Evolutionary conservation across 2,329 filamentous ascomycete species (phyloP), one percentile per base, ranked within the genome.

Genomic region (Xylariaceae sp.): DNA sequence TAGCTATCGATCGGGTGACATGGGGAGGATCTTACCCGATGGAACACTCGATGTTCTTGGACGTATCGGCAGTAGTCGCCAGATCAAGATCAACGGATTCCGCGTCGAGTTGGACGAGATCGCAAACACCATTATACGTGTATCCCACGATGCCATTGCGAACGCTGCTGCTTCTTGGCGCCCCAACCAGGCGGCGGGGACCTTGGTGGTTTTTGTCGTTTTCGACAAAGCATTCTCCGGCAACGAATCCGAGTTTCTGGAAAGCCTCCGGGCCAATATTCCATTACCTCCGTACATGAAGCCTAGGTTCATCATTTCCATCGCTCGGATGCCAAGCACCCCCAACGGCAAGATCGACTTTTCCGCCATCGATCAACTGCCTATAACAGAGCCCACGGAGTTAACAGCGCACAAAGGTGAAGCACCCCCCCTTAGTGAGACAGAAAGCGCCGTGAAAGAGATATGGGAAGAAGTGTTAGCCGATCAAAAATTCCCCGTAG

Each of bases 1-100:
- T 1, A 39, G 54, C 40, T 39, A 59, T 12, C 48, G 47, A 3
- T 74, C 71, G 0, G 72, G 72, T 5, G 72, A 75, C 49, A 44
- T 55, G 1, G 70, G 63, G 4, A 64, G 60, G n/a, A 67, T 66
- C 54, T 22, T 14, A 2, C 40, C 56, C 0, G 59, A 63, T 27
- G 70, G 69, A 0, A 56, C 69, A n/a, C 40, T 75, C 2, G 51
- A 63, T 3, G 64, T 64, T 29, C 47, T 66, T 4, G 68, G 70
- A 2, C 64, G 73, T 3, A 58, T 64, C 2, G 53, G 52, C 0
- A 65, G 62, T 2, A 72, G 75, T 55, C 62, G 61, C 0, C 64
- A 71, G 21, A 37, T 59, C 35, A 61, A 61, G 42, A 17, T 59
- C 1, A 44, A 53, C 2, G 58, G 58, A 1, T 12, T 66, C 22